Percentiles rank a stretch among this genome's conserved stretches.
These are phyloP conservation scores for Taxillus chinensis DNA, from an alignment of 164 flowering plant species.

Conservation along the genomic window DNA sequence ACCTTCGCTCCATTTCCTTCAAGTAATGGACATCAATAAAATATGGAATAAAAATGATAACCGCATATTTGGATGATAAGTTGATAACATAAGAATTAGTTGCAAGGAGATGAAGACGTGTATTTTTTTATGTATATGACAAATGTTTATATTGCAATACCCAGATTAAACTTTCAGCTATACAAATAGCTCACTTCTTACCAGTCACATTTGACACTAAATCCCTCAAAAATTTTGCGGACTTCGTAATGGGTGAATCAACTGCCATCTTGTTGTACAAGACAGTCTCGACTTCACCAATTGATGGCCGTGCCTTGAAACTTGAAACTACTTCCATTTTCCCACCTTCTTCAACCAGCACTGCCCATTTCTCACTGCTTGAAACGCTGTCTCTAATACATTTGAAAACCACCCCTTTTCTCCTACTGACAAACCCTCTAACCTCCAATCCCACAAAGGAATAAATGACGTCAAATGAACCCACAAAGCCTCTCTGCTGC, in stretches of 20 bases:
- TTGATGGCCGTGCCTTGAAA: conserved; percentile 55
- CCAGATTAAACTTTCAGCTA: too few relatives aligned
- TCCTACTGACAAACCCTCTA: conserved; percentile 58
- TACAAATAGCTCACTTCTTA: conserved; percentile 22
- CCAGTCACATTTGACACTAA: conserved; percentile 69
- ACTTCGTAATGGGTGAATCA: conserved; percentile 78
- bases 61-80: too few relatives aligned
- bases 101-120: too few relatives aligned
- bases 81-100: too few relatives aligned
- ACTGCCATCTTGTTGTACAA: conserved; percentile 78
- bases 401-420: conserved; percentile 60
- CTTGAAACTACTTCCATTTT: conserved; percentile 51
- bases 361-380: conserved; percentile 57
- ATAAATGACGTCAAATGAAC: conserved; percentile 73
- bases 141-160: too few relatives aligned
- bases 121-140: too few relatives aligned
- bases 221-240: conserved; percentile 61
- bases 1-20: too few relatives aligned
- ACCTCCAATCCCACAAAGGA: conserved; percentile 82
- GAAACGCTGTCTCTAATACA: conserved; percentile 53
- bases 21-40: too few relatives aligned
- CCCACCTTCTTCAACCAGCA: conserved; percentile 71
- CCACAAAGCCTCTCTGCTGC: conserved; percentile 43
- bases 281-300: conserved; percentile 69
- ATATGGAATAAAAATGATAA: too few relatives aligned